Evolutionary conservation across 78 protist genomes (phyloP), one percentile per base, ranked within the genome.

Genomic region (Polysphondylium violaceum): DNA sequence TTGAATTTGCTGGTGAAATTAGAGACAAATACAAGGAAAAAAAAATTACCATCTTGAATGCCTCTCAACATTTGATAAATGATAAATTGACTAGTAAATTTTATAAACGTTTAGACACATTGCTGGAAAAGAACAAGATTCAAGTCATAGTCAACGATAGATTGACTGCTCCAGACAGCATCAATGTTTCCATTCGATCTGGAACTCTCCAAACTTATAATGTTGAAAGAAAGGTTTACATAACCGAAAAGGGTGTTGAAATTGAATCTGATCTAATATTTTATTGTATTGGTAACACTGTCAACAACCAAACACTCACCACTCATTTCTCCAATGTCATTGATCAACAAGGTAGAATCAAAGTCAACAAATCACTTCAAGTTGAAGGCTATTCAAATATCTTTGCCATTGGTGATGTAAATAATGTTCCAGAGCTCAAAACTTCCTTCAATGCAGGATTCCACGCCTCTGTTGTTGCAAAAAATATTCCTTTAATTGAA

Each of bases 381-480:
- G 87, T 93, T 17, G 75, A 74, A 36, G 87, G 88, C 38, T 53
- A 69, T 21, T 9, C 50, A 6, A 81, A 93, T 85, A 73, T 93
- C 59, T 93, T 87, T 76, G 95, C 95, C 36, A 36, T 93, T 67
- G 95, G 95, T 33, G 95, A 93, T 69, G 76, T 93, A 27, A 83
- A 87, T 23, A 43, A 56, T 36, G 27, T 76, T 0, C 9, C 21
- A n/a, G 94, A 88, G 31, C 36, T 69, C 1, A 88, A 88, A 81
- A 76, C 87, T 11, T 19, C 87, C 3, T 88, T 67, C 40, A 55
- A 78, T 53, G 79, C 94, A 0, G 0, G 23, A 0, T 53, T 14
- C 40, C 94, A 88, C 41, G 86, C 87, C 0, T 14, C 14, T 2
- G 65, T 63, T 21, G 94, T 76, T 7, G 50, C 75, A 12, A 65